Percentiles rank a stretch among this genome's conserved stretches.
These are phyloP conservation scores for Apiospora aurea DNA, from an alignment of 2,329 filamentous ascomycete genomes.

Conservation along the genomic window DNA sequence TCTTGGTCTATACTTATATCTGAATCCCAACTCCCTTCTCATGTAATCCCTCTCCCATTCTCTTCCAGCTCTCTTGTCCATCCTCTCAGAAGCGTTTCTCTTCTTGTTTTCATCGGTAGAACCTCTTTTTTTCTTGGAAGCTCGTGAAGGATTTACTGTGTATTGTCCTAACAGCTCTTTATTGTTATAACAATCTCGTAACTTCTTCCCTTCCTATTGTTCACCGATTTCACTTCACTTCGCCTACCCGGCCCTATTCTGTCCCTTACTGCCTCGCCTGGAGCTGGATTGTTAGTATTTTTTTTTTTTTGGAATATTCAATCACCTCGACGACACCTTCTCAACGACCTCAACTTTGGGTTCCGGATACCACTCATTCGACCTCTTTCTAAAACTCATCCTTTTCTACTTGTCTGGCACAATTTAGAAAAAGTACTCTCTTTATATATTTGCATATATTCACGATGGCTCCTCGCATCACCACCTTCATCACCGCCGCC, in stretches of 20 bases:
- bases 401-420: constrained; percentile 37
- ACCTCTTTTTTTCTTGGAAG: constrained; percentile 22
- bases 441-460: constrained; percentile 19
- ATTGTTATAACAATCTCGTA: constrained; percentile 19
- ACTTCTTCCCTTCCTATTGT: constrained; percentile 17
- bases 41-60: not conserved
- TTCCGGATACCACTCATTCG: constrained; percentile 6
- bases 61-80: constrained; percentile 9
- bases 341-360: not conserved
- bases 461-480: constrained; percentile 41
- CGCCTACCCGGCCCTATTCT: constrained; percentile 3
- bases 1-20: constrained; percentile 15
- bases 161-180: constrained; percentile 22
- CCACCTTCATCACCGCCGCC: constrained; percentile 31
- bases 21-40: not conserved
- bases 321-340: constrained; percentile 1
- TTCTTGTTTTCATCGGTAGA: constrained; percentile 25
- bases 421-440: constrained; percentile 30
- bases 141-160: constrained; percentile 18
- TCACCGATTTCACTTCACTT: constrained; percentile 21
- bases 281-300: constrained; percentile 20
- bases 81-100: constrained; percentile 24
- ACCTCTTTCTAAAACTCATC: not conserved
- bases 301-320: constrained; percentile 1
- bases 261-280: constrained; percentile 9